These are phyloP conservation scores for Corinectria fuckeliana DNA, from an alignment of 2,329 filamentous ascomycete genomes.

Conservation along the genomic window DNA sequence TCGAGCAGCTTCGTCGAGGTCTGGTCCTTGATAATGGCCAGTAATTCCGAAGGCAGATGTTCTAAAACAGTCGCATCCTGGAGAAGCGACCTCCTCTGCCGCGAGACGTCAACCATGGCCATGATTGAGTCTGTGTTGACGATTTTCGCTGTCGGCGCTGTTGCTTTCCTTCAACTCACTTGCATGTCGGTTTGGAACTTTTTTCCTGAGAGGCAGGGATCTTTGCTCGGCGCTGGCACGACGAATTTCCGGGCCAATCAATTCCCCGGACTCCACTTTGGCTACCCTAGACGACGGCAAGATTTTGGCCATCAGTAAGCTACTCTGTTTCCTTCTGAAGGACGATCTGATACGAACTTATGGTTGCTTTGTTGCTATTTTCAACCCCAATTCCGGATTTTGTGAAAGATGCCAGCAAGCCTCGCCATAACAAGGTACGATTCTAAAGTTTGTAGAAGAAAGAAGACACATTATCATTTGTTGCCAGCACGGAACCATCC, in stretches of 20 bases:
- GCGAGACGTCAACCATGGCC: conserved; percentile 62
- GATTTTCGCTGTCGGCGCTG: conserved; percentile 37
- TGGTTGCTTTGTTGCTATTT: too few species aligned
- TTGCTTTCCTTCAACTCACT: conserved; percentile 34
- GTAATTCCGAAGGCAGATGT: conserved; percentile 73
- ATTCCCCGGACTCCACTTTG: conserved; percentile 20
- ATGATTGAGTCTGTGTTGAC: conserved; percentile 51
- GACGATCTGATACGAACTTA: too few species aligned
- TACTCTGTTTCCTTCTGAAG: too few species aligned
- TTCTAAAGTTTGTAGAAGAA: too few species aligned
- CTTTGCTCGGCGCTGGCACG: conserved; percentile 41
- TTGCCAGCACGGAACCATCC: too few species aligned
- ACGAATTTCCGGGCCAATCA: conserved; percentile 50
- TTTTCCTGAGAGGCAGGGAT: conserved; percentile 41
- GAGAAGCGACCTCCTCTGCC: conserved; percentile 62
- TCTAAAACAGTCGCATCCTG: conserved; percentile 59
- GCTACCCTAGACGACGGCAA: too few species aligned
- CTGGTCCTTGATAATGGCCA: conserved; percentile 69
- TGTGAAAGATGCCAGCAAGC: too few species aligned
- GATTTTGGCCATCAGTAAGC: too few species aligned
- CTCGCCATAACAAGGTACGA: too few species aligned
- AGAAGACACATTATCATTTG: too few species aligned
- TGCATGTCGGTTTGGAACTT: conserved; percentile 45
- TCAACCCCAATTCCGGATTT: too few species aligned
- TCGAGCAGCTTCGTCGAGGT: conserved; percentile 72